Base-by-base conservation (phyloP, 768 basidiomycete genomes). In the Trametes punicea region DNA sequence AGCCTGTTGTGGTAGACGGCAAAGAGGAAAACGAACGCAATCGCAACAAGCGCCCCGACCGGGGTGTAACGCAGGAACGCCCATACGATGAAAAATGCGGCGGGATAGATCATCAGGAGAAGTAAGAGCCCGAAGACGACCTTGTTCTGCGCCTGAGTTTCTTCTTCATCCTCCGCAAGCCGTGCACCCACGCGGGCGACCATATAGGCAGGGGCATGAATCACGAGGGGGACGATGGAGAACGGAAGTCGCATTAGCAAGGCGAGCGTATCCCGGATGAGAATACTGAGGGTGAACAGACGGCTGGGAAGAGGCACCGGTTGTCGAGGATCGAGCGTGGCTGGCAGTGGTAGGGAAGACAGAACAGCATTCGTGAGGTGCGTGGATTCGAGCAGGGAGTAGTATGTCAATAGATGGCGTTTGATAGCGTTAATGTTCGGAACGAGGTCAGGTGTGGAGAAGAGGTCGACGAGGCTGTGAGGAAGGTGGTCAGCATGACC, bases 61-160 rank as follows among this genome's bases (percentile, higher is more conserved):
- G 83, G 79, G 0, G 85, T 88, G 60, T 87, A 88, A 76, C 82
- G 82, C 55, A 97, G 78, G 38, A 93, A 67, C 13, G 87, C 84
- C 93, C 94, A 99, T 6, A 96, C 71, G 57, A 83, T 79, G 67
- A 91, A 83, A 75, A 98, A 98, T 30, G 86, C 72, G n/a, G 84
- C 69, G 20, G 92, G 86, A 74, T 98, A 97, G 39, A 89, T 85
- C 62, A 88, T 85, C 60, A 91, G 65, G 55, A 88, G 71, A 34
- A 88, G 81, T 50, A 97, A 70, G 31, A 96, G 65, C 1, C 93
- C 93, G 64, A 96, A 87, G 11, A 90, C 85, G 41, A 97, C 83
- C 77, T 99, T 99, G 77, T 93, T 98, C 77, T 98, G 95, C 40
- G 96, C 97, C 70, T 92, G 88, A 10, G 92, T 88, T 70, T 98